These are phyloP conservation scores for Tylopilus rubrobrunneus DNA, from an alignment of 768 basidiomycete genomes.

Conservation along the genomic window DNA sequence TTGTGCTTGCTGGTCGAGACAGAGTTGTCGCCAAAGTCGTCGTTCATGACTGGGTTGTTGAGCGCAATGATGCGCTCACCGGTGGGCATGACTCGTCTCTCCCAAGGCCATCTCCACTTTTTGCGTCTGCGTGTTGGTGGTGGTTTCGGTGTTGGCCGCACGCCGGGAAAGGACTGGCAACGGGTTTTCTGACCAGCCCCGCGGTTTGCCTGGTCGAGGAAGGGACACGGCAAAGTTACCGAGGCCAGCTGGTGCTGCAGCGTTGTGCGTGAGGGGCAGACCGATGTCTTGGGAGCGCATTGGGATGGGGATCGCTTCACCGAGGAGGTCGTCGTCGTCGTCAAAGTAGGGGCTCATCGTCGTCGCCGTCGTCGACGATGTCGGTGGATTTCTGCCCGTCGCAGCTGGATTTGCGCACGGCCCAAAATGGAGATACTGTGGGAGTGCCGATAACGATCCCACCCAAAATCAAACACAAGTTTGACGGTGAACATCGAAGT, in stretches of 20 bases:
- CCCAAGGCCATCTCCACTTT: conserved; percentile 82
- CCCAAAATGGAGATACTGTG: conserved; percentile 22
- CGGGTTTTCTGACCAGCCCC: conserved; percentile 66
- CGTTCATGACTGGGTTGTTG: conserved; percentile 68
- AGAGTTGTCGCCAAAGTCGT: conserved; percentile 72
- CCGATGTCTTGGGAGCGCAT: conserved; percentile 46
- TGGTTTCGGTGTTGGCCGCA: conserved; percentile 14
- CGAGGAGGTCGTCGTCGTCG: conserved; percentile 52
- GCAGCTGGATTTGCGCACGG: conserved; percentile 25
- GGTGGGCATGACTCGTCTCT: conserved; percentile 56
- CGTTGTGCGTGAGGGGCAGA: conserved; percentile 54
- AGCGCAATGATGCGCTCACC: conserved; percentile 82
- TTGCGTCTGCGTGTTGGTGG: conserved; percentile 20
- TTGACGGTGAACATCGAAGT: conserved; percentile 81
- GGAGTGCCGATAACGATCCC: conserved; percentile 50
- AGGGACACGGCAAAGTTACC: not conserved
- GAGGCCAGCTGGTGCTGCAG: conserved; percentile 51
- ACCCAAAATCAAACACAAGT: conserved; percentile 59
- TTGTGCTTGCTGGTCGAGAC: conserved; percentile 97
- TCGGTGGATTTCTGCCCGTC: conserved; percentile 47
- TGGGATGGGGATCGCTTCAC: conserved; percentile 7
- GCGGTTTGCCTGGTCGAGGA: conserved; percentile 43
- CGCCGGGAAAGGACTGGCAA: conserved; percentile 43
- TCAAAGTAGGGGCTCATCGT: conserved; percentile 79
- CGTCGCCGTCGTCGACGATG: conserved; percentile 54